Conservation (phyloP, 1,284 basidiomycete species). For the Cryptococcus sp. region DNA sequence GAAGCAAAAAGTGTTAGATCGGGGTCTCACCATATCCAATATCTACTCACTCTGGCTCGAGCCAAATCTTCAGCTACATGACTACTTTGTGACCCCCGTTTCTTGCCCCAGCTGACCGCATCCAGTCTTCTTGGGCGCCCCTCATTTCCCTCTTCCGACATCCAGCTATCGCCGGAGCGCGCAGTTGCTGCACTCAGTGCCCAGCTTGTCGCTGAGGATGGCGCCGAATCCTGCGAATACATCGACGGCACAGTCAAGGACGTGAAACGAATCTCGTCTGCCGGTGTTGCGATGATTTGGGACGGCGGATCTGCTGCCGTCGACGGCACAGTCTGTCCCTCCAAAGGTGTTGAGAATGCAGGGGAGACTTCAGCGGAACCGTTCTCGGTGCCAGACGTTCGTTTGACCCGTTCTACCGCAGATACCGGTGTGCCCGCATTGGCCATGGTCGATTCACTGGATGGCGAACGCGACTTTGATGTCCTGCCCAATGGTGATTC, state of each 20-base stretch:
- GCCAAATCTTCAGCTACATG: too few relatives aligned
- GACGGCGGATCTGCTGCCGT: conserved; percentile 4
- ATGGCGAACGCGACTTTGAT: conserved; percentile 6
- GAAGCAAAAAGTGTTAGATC: too few relatives aligned
- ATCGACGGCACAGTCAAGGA: conserved; percentile 26
- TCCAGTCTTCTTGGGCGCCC: conserved; percentile 4
- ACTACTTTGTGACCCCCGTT: conserved; percentile 4
- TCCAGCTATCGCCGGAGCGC: conserved; percentile 4
- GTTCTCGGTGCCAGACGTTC: not conserved
- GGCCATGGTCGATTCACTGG: conserved; percentile 18
- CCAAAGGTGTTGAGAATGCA: not conserved
- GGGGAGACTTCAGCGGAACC: not conserved
- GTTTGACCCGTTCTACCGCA: not conserved
- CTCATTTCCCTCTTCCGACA: conserved; percentile 9
- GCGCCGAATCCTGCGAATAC: conserved; percentile 42
- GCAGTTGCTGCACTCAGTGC: conserved; percentile 4
- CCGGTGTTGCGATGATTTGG: conserved; percentile 8
- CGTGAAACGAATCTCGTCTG: conserved; percentile 27
- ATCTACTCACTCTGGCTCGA: too few relatives aligned
- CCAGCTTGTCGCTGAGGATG: conserved; percentile 25
- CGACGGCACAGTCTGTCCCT: not conserved
- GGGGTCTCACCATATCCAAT: too few relatives aligned
- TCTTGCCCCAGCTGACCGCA: conserved; percentile 27
- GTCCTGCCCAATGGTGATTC: not conserved
- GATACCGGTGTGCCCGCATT: conserved; percentile 19